Evolutionary conservation across 75 land plant genomes (phyloP), one percentile per base, ranked within the genome.

Genomic region (Cunninghamia lanceolata): DNA sequence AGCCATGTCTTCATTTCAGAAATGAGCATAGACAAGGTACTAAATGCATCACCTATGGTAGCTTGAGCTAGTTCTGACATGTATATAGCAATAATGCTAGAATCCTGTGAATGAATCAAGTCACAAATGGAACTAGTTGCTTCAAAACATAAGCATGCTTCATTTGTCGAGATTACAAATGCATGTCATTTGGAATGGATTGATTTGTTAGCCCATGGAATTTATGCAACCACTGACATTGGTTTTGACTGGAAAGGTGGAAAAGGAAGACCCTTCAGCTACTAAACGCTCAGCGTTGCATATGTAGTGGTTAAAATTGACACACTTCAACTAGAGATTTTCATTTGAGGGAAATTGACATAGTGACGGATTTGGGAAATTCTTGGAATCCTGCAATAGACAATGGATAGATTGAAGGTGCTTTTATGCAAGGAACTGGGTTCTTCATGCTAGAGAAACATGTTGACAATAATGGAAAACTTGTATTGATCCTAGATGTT

Each of bases 21-120:
- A 85, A 98, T 98, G 45, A 96, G 98, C 88, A 98, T 96, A 28
- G 99, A 98, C 87, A 71, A 96, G 99, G 96, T 97, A 50, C 98
- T 98, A 70, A 97, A 97, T 91, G 86, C 99, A 42, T 96, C 99
- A 21, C 99, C 99, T 15, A 97, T 98, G 53, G 98, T 98, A 87
- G 99, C 99, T 88, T 97, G 98, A 84, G 99, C 99, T 66, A 97
- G 98, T 83, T 95, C 99, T 81, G 99, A 97, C 84, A 92, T 97
- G 90, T 97, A 97, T 90, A 98, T 96, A 50, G 94, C 94, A 50
- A 98, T 98, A 82, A 98, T 97, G 43, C 88, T 97, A 80, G 94
- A 97, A 91, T 98, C 99, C 28, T 97, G 99, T 89, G 92, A 96
- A 86, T 94, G 96, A 88, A 96, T 97, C 34, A 97, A 94, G 89